A percentile compares a stretch with the other conserved stretches of the same genome.
Conservation (phyloP, 2,329 filamentous ascomycete genomes). For the Clonostachys solani region DNA sequence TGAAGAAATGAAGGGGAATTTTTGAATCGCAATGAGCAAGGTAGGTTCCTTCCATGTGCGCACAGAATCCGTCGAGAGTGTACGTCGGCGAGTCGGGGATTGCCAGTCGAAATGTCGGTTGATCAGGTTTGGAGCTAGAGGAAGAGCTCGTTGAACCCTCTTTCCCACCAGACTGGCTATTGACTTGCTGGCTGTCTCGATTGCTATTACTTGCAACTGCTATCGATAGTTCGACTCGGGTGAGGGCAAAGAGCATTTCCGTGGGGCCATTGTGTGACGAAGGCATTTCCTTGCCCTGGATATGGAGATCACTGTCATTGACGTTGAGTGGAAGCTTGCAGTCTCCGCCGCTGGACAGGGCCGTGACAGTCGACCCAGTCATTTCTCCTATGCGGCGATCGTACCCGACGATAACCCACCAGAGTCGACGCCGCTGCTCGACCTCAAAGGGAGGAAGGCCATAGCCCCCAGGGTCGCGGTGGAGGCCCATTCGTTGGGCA, state of each 20-base stretch:
- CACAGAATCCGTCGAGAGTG: constrained; percentile 48
- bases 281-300: constrained; percentile 51
- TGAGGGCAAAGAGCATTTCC: constrained; percentile 56
- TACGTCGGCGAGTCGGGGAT: constrained; percentile 42
- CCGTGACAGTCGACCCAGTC: constrained; percentile 53
- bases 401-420: constrained; percentile 68
- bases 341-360: constrained; percentile 47
- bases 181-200: constrained; percentile 25
- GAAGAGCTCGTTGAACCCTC: constrained; percentile 10
- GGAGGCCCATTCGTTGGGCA: constrained; percentile 65
- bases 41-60: constrained; percentile 52
- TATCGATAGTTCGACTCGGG: constrained; percentile 52
- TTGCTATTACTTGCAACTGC: constrained; percentile 43
- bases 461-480: constrained; percentile 54
- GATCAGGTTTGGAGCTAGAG: constrained; percentile 7
- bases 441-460: constrained; percentile 54
- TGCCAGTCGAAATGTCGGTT: constrained; percentile 37
- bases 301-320: constrained; percentile 55
- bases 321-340: constrained; percentile 56
- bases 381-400: constrained; percentile 68
- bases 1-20: constrained; percentile 56
- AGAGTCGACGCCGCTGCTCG: constrained; percentile 67
- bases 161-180: constrained; percentile 16
- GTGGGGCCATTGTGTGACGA: constrained; percentile 44
- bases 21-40: constrained; percentile 52